Percentiles rank a stretch among this genome's conserved stretches.
These are phyloP conservation scores for Candida montana DNA, from an alignment of 805 yeast genomes.

Conservation along the genomic window DNA sequence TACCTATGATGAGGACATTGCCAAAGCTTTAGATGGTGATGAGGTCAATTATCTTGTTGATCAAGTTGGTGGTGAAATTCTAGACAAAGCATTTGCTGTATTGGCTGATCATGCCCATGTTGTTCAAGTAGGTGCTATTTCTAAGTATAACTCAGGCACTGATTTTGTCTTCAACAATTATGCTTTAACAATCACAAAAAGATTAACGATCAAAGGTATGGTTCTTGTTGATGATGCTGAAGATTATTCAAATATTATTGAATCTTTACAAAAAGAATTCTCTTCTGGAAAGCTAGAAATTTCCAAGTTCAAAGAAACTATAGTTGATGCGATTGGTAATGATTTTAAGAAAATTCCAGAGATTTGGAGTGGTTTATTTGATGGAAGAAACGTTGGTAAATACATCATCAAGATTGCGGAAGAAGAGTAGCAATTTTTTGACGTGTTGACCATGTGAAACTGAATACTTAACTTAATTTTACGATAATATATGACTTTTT, in stretches of 20 bases:
- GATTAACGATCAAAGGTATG: slow-evolving; percentile 50
- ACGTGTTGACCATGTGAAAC: too few species aligned
- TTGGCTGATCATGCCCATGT: slow-evolving; percentile 38
- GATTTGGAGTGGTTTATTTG: slow-evolving; percentile 43
- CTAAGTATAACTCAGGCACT: slow-evolving; percentile 44
- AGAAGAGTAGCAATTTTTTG: too few species aligned
- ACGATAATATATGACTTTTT: too few species aligned
- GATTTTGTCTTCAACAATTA: slow-evolving; percentile 34
- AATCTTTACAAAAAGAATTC: slow-evolving; percentile 32
- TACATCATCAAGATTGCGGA: slow-evolving; percentile 38
- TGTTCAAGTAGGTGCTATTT: slow-evolving; percentile 58
- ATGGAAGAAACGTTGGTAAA: slow-evolving; percentile 44
- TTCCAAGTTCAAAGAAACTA: slow-evolving; percentile 31
- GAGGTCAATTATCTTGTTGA: slow-evolving; percentile 52
- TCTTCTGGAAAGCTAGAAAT: slow-evolving; percentile 37
- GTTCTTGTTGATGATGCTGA: slow-evolving; percentile 40
- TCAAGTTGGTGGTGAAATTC: slow-evolving; percentile 58
- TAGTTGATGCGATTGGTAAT: slow-evolving; percentile 36
- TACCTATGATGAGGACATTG: slow-evolving; percentile 31
- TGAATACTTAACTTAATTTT: too few species aligned
- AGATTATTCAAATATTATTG: slow-evolving; percentile 34
- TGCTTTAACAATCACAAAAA: slow-evolving; percentile 40
- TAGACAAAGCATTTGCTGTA: slow-evolving; percentile 37
- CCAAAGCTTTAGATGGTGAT: slow-evolving; percentile 40
- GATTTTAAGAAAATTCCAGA: slow-evolving; percentile 40